Conservation (phyloP, 2,329 filamentous ascomycete genomes). For the Ambrosiella cleistominuta region DNA sequence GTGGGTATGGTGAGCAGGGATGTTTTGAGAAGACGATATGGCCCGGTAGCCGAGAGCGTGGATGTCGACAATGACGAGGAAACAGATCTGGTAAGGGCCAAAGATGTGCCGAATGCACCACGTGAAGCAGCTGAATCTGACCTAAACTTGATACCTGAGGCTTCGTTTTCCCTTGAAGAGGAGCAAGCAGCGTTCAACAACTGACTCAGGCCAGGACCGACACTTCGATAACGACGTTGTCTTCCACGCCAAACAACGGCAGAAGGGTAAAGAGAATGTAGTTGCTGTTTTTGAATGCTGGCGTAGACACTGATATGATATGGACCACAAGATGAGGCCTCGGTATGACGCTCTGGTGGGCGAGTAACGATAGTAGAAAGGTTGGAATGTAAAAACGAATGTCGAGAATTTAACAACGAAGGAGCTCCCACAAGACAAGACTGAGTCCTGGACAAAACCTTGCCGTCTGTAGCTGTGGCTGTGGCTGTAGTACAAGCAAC, state of each 20-base stretch:
- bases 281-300: neutral
- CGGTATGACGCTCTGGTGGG: neutral
- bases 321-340: neutral
- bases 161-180: neutral
- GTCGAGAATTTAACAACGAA: constrained; percentile 1
- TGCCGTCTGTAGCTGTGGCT: too few species aligned
- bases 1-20: neutral
- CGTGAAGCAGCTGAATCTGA: neutral
- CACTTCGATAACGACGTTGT: neutral
- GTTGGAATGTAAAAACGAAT: constrained; percentile 4
- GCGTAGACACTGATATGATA: neutral
- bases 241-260: constrained; percentile 2
- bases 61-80: too few species aligned
- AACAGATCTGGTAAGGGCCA: neutral
- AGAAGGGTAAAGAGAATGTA: constrained; percentile 8
- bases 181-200: neutral
- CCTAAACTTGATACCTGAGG: neutral
- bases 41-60: neutral
- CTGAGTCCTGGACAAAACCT: neutral
- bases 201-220: neutral
- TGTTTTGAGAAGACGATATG: neutral
- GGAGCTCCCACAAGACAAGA: neutral
- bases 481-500: too few species aligned
- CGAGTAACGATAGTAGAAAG: constrained; percentile 4
- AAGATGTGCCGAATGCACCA: neutral